Evolutionary conservation across 164 flowering plant genomes (phyloP).

Genomic region (Akebia trifoliata): DNA sequence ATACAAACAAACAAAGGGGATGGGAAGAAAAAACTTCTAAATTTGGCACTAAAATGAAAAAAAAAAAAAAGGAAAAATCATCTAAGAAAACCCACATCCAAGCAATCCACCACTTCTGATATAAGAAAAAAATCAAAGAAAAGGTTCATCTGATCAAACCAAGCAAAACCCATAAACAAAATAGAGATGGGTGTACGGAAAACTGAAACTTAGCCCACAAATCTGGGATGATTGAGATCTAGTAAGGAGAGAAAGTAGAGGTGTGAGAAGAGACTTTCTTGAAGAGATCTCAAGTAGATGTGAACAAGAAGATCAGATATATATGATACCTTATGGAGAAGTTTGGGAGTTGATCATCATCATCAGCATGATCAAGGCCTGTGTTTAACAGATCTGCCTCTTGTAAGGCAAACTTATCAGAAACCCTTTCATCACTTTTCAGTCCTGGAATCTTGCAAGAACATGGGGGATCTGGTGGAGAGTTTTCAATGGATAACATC

Average conservation of each 20-base stretch:
- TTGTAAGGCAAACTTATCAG: constrained; percentile 26
- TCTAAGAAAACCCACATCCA: too few species aligned
- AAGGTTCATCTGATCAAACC: too few species aligned
- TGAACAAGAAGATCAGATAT: constrained; percentile 1
- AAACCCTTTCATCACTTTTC: constrained; percentile 39
- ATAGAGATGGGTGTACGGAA: background rate
- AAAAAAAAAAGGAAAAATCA: constrained; percentile 4
- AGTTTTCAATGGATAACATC: constrained; percentile 87
- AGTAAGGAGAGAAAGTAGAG: background rate
- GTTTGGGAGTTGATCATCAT: constrained; percentile 25
- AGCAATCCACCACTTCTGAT: too few species aligned
- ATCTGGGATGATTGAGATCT: background rate
- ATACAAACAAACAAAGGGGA: background rate
- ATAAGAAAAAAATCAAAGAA: too few species aligned
- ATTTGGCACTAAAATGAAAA: background rate
- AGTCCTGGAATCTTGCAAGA: constrained; percentile 28
- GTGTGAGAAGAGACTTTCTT: too few species aligned
- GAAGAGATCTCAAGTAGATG: too few species aligned
- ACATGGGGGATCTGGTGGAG: constrained; percentile 66
- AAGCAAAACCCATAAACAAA: too few species aligned
- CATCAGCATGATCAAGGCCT: constrained; percentile 18
- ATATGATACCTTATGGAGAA: constrained; percentile 77
- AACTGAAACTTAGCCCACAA: background rate
- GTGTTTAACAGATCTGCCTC: constrained; percentile 40
- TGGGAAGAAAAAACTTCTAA: background rate